Conservation (phyloP, 192 early-diverging fungal species). For the Coemansia sp. region DNA sequence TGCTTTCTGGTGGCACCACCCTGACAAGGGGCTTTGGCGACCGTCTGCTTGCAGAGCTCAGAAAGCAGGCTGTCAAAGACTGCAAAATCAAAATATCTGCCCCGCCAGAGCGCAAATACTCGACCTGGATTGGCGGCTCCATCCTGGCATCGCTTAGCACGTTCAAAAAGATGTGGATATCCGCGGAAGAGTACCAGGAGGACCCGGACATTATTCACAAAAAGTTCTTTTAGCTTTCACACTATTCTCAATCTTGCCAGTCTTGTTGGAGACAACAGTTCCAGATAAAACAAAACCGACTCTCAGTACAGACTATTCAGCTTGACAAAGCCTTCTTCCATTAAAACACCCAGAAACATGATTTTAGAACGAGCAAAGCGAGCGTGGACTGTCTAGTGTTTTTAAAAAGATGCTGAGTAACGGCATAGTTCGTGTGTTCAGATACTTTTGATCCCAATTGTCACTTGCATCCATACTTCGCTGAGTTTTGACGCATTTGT, state of each 20-base stretch:
- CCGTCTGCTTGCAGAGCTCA: constrained; percentile 85
- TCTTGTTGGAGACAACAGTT: background rate
- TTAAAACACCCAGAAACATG: too few relatives aligned
- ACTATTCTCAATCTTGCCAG: too few relatives aligned
- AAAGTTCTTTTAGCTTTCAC: constrained; percentile 62
- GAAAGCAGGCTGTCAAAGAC: constrained; percentile 86
- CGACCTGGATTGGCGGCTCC: constrained; percentile 97
- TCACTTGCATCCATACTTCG: constrained; percentile 31
- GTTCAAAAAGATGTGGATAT: constrained; percentile 99
- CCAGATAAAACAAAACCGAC: background rate
- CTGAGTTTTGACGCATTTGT: background rate
- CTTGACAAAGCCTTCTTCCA: too few relatives aligned
- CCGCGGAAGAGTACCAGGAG: constrained; percentile 96
- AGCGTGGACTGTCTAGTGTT: too few relatives aligned
- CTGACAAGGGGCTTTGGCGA: constrained; percentile 91
- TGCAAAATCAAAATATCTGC: constrained; percentile 97
- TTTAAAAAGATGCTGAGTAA: background rate
- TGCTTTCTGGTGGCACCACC: constrained; percentile 97
- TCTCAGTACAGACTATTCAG: too few relatives aligned
- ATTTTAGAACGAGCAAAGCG: too few relatives aligned
- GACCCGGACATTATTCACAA: constrained; percentile 92
- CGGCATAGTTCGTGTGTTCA: too few relatives aligned
- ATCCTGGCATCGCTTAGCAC: constrained; percentile 94
- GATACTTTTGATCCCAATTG: background rate
- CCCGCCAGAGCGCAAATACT: constrained; percentile 96